Evolutionary conservation across 2,329 filamentous ascomycete genomes (phyloP), one percentile per base, ranked within the genome.

Genomic region (Coniochaeta sp.): DNA sequence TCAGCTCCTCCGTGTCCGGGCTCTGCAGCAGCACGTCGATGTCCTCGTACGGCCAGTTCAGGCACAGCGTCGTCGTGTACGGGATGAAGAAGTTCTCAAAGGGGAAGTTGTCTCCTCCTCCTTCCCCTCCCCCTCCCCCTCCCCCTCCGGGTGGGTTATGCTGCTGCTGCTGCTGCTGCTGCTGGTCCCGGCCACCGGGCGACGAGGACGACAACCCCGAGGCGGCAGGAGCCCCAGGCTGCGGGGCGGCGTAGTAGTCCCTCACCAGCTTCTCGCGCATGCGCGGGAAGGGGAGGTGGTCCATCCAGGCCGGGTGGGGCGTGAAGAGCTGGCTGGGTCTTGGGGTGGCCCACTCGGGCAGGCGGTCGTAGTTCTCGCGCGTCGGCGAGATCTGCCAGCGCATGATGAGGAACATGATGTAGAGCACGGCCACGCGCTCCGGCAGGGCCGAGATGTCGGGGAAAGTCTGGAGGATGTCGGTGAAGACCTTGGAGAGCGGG

Each of bases 41-140:
- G 1, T 86, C 81, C 60, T 90, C 87, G 69, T 96, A 93, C 0
- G 89, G 89, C 92, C 92, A 97, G 65, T 93, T 95, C 17, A 96
- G 73, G 28, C 82, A 86, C 26, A 96, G 69, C 0, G 88, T 92
- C 1, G 81, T 84, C 1, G 90, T 95, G 71, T 87, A 96, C 0
- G 90, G 89, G 19, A 93, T 83, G 71, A 93, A 95, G 77, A 93
- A 96, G 65, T 89, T 84, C 60, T 93, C 88, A 67, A 96, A 93
- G 0, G 83, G 78, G 60, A 87, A 87, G 47, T 81, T 76, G 4
- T 68, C 63, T 36, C n/a, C n/a, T n/a, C n/a, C n/a, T n/a, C n/a
- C n/a, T n/a, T n/a, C n/a, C n/a, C n/a, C n/a, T n/a, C n/a, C n/a
- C n/a, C n/a, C n/a, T n/a, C n/a, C n/a, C n/a, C n/a, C n/a, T n/a